These are phyloP conservation scores for Grosmannia serpens DNA, from an alignment of 2,329 filamentous ascomycete species.

Conservation along the genomic window DNA sequence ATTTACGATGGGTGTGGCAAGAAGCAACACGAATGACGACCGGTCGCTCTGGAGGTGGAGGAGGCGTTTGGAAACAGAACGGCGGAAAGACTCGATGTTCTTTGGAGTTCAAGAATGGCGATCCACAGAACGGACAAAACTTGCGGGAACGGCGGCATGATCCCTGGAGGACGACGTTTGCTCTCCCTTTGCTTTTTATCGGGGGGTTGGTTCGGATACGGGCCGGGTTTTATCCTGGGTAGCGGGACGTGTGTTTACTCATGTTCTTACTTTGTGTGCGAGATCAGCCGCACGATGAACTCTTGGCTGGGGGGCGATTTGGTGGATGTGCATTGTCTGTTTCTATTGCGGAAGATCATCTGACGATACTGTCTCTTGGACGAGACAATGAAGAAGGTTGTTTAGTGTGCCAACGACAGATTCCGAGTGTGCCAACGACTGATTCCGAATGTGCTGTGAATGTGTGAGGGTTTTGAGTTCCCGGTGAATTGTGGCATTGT, in stretches of 20 bases:
- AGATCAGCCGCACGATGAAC: no score
- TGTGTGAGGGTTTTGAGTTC: not conserved
- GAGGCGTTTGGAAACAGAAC: not conserved
- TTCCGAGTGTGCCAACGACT: no score
- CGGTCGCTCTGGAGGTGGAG: not conserved
- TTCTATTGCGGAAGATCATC: no score
- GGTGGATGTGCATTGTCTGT: no score
- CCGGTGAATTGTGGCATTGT: no score
- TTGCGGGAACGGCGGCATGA: not conserved
- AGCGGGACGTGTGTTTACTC: not conserved
- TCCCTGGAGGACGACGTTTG: not conserved
- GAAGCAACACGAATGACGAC: not conserved
- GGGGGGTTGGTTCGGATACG: not conserved
- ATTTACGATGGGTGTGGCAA: not conserved
- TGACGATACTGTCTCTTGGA: no score
- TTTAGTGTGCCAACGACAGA: no score
- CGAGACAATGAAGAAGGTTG: no score
- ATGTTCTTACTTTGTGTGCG: not conserved
- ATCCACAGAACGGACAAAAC: not conserved
- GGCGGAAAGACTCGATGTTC: not conserved
- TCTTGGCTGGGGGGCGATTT: no score
- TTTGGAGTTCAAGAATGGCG: not conserved
- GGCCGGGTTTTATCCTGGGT: not conserved
- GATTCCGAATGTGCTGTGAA: no score
- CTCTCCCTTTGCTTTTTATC: not conserved